Evolutionary conservation across 1,284 basidiomycete species (phyloP).

Genomic region (Irpex rosettiformis): DNA sequence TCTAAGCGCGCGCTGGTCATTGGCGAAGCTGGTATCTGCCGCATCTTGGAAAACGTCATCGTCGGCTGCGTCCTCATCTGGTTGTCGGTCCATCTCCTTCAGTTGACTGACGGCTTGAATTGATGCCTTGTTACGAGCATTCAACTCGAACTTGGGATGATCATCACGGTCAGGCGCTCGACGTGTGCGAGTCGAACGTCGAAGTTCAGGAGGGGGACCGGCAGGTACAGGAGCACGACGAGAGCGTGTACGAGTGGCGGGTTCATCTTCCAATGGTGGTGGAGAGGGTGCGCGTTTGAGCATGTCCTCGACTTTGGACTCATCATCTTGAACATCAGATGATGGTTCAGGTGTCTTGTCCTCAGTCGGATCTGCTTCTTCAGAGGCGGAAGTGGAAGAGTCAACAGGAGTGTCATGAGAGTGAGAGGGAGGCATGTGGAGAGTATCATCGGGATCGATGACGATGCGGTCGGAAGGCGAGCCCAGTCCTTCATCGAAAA

Average conservation of each 20-base stretch:
- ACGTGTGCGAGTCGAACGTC: not conserved
- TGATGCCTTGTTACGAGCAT: not conserved
- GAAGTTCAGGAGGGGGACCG: not conserved
- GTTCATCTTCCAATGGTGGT: not conserved
- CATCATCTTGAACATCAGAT: too few relatives aligned
- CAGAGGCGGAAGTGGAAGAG: not conserved
- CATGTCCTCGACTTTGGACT: not conserved
- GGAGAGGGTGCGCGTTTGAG: not conserved
- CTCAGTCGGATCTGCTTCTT: not conserved
- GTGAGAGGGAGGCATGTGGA: not conserved
- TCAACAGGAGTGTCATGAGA: not conserved
- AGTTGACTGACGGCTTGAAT: not conserved
- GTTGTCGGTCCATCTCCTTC: not conserved
- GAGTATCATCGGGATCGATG: not conserved
- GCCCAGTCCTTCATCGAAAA: constrained; percentile 5
- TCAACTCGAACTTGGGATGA: not conserved
- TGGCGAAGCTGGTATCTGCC: not conserved
- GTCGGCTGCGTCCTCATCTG: not conserved
- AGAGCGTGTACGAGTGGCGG: not conserved
- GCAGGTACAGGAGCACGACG: not conserved
- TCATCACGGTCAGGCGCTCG: not conserved
- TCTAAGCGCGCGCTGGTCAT: not conserved
- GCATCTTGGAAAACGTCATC: not conserved
- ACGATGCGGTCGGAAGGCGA: not conserved
- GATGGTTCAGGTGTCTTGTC: not conserved